These are phyloP conservation scores for Mrakia hoshinonis DNA, from an alignment of 768 basidiomycete species.

Conservation along the genomic window DNA sequence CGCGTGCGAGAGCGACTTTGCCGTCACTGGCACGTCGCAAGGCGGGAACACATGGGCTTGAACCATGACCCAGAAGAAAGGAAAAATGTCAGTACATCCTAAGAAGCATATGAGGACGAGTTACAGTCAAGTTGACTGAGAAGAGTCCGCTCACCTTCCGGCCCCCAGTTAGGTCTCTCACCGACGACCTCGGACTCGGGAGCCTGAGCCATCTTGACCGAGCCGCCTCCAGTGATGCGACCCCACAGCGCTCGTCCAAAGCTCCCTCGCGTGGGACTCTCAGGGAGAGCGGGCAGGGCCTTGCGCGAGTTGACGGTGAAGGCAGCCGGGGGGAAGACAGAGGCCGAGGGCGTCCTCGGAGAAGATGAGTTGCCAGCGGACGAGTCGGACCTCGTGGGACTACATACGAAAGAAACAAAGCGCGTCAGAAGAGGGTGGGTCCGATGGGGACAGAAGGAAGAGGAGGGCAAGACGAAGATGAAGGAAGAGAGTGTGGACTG, in stretches of 20 bases:
- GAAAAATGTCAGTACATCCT: too few relatives aligned
- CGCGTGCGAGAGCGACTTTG: constrained; percentile 11
- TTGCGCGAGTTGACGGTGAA: background rate
- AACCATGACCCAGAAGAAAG: background rate
- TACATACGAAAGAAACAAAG: too few relatives aligned
- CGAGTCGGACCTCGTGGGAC: too few relatives aligned
- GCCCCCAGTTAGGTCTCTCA: background rate
- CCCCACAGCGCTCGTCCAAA: constrained; percentile 10
- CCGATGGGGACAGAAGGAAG: too few relatives aligned
- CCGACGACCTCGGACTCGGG: background rate
- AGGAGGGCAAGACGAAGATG: too few relatives aligned
- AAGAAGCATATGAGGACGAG: too few relatives aligned
- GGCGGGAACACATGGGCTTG: background rate
- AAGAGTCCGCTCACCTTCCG: background rate
- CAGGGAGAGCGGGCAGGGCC: background rate
- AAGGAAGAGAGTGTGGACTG: too few relatives aligned
- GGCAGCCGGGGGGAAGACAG: background rate
- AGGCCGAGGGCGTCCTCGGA: background rate
- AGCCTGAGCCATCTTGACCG: constrained; percentile 1
- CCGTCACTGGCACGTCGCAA: background rate
- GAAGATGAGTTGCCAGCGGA: constrained; percentile 1
- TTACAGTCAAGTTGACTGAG: background rate
- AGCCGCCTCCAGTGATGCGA: constrained; percentile 2
- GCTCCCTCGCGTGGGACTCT: background rate
- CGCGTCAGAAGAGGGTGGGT: too few relatives aligned